phyloP scores from a whole-genome alignment of 306 rosid species.

The Phaseolus lunatus region DNA sequence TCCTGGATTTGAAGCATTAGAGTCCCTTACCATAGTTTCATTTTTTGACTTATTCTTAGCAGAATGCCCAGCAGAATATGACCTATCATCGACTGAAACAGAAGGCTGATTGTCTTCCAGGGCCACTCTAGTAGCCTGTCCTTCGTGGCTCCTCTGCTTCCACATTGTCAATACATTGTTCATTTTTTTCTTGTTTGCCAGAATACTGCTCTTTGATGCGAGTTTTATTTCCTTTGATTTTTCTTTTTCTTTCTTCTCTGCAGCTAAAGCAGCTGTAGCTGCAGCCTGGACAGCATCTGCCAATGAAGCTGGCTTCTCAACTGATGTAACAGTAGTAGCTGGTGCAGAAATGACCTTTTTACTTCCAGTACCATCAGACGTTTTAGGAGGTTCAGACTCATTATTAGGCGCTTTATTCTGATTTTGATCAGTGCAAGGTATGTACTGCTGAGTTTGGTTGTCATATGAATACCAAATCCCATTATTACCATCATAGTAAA shows the following conservation, averaged over 20 bases:
- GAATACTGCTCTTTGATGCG: constrained; percentile 93
- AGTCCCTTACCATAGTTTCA: constrained; percentile 65
- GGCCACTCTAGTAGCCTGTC: constrained; percentile 86
- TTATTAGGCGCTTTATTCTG: constrained; percentile 63
- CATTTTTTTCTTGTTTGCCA: constrained; percentile 97
- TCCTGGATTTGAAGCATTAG: constrained; percentile 53
- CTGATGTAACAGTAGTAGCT: constrained; percentile 71
- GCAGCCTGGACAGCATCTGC: constrained; percentile 98
- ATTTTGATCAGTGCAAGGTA: constrained; percentile 84
- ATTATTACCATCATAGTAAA: constrained; percentile 86
- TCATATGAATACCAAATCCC: constrained; percentile 96
- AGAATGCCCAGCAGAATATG: constrained; percentile 61
- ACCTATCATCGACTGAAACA: constrained; percentile 65
- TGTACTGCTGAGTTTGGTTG: constrained; percentile 77
- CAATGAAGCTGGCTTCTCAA: constrained; percentile 81
- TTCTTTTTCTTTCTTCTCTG: constrained; percentile 95
- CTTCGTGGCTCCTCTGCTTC: constrained; percentile 99
- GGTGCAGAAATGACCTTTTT: constrained; percentile 93
- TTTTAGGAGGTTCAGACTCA: constrained; percentile 68
- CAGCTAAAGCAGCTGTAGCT: constrained; percentile 91
- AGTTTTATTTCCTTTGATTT: constrained; percentile 88
- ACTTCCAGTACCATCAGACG: constrained; percentile 66
- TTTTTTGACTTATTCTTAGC: constrained; percentile 68
- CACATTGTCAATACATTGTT: constrained; percentile 93
- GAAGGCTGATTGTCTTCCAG: constrained; percentile 72